Evolutionary conservation across 2,329 filamentous ascomycete genomes (phyloP).

Genomic region (Cytospora mali): DNA sequence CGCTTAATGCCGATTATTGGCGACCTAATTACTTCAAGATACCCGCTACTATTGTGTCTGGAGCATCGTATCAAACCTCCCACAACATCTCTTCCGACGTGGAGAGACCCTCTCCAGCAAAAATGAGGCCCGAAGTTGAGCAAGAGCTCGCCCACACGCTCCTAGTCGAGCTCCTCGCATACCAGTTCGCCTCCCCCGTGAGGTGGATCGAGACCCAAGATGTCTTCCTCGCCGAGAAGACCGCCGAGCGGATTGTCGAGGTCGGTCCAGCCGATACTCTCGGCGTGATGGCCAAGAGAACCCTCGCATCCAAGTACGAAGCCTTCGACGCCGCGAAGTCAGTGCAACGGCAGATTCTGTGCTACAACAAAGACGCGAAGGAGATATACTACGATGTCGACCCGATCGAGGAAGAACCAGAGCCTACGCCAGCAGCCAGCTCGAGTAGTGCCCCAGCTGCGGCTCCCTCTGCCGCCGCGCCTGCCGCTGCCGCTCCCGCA

Average conservation of each 20-base stretch:
- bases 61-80: slow-evolving; percentile 19
- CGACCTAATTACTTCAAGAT: slow-evolving; percentile 21
- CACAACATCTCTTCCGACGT: slow-evolving; percentile 18
- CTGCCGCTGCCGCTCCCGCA: slow-evolving; percentile 60
- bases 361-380: slow-evolving; percentile 99
- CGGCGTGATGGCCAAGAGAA: slow-evolving; percentile 96
- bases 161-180: slow-evolving; percentile 97
- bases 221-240: slow-evolving; percentile 96
- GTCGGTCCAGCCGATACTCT: slow-evolving; percentile 96
- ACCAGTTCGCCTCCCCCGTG: slow-evolving; percentile 97
- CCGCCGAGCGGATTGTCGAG: slow-evolving; percentile 95
- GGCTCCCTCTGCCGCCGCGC: slow-evolving; percentile 56
- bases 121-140: slow-evolving; percentile 97
- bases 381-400: slow-evolving; percentile 99
- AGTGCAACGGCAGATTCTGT: slow-evolving; percentile 94
- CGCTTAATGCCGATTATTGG: neutral
- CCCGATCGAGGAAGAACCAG: slow-evolving; percentile 86
- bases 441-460: slow-evolving; percentile 56
- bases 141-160: slow-evolving; percentile 98
- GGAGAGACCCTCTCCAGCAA: slow-evolving; percentile 41
- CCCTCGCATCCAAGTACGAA: slow-evolving; percentile 95
- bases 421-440: slow-evolving; percentile 55
- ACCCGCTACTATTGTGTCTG: slow-evolving; percentile 25
- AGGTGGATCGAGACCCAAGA: slow-evolving; percentile 99
- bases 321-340: slow-evolving; percentile 97